Evolutionary conservation across 192 early-diverging fungal genomes (phyloP).

Genomic region (Umbelopsis sp.): DNA sequence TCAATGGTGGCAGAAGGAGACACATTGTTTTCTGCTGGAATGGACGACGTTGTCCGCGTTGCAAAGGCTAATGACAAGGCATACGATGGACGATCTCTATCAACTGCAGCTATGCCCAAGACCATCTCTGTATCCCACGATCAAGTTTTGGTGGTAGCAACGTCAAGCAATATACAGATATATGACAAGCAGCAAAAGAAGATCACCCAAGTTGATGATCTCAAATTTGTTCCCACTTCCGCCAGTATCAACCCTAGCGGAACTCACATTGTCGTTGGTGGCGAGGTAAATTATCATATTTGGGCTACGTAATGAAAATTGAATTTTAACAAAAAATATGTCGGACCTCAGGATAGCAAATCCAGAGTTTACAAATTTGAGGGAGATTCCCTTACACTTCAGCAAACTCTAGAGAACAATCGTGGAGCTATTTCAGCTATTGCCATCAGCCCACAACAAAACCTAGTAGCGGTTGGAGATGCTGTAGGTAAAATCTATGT

Average conservation of each 20-base stretch:
- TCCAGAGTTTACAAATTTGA: conserved; percentile 66
- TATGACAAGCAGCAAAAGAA: conserved; percentile 50
- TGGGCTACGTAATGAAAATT: background rate
- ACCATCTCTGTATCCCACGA: conserved; percentile 52
- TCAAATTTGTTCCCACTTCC: conserved; percentile 52
- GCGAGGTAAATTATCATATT: conserved; percentile 49
- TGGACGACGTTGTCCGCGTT: conserved; percentile 72
- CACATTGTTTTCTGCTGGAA: conserved; percentile 63
- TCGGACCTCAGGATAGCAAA: conserved; percentile 54
- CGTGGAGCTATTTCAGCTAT: conserved; percentile 78
- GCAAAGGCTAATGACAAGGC: conserved; percentile 30
- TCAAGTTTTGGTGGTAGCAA: conserved; percentile 56
- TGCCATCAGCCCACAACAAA: conserved; percentile 75
- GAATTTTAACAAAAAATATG: conserved; percentile 19
- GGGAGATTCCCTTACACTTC: conserved; percentile 37
- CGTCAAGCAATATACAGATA: conserved; percentile 53
- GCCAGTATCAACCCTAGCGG: conserved; percentile 59
- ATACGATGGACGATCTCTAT: conserved; percentile 48
- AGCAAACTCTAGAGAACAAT: conserved; percentile 41
- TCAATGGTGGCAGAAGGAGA: conserved; percentile 50
- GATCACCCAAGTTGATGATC: conserved; percentile 34
- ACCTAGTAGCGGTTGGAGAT: conserved; percentile 81
- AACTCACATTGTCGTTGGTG: conserved; percentile 62
- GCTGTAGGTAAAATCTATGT: conserved; percentile 78
- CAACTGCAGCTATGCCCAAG: conserved; percentile 54